Conservation (phyloP, 805 yeast species). For the Myxozyma kluyveri region DNA sequence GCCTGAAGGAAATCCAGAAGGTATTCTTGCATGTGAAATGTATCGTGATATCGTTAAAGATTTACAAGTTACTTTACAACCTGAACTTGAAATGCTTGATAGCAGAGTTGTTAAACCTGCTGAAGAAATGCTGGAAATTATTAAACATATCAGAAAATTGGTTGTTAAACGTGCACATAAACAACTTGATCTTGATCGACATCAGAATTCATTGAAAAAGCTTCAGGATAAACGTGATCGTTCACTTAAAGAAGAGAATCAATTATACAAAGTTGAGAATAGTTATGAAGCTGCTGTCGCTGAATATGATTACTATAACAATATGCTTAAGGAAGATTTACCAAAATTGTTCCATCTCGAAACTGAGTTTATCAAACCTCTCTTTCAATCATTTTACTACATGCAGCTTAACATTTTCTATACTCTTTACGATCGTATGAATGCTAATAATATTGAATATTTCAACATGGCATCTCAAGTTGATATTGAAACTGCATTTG, state of each 20-base stretch:
- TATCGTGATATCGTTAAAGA: conserved; percentile 85
- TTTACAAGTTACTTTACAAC: conserved; percentile 78
- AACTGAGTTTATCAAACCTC: conserved; percentile 86
- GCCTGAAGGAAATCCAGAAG: conserved; percentile 95
- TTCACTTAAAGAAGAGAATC: conserved; percentile 87
- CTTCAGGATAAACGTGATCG: conserved; percentile 79
- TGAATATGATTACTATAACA: conserved; percentile 93
- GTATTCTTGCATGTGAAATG: conserved; percentile 90
- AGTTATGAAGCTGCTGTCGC: conserved; percentile 88
- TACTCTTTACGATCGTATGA: conserved; percentile 86
- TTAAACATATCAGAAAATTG: conserved; percentile 84
- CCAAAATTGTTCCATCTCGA: conserved; percentile 86
- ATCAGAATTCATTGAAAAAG: conserved; percentile 64
- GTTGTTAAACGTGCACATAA: conserved; percentile 93
- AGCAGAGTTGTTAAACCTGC: conserved; percentile 88
- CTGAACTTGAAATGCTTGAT: conserved; percentile 90
- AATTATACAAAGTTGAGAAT: conserved; percentile 81
- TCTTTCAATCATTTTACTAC: conserved; percentile 90
- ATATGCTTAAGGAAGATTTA: conserved; percentile 84
- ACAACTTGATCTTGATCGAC: conserved; percentile 90
- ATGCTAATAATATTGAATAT: conserved; percentile 94
- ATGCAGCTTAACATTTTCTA: conserved; percentile 98
- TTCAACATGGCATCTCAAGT: conserved; percentile 66
- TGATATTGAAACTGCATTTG: conserved; percentile 79
- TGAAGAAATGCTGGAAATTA: conserved; percentile 79